Evolutionary conservation across 345 rosid species (phyloP).

Genomic region (Murraya koenigii): DNA sequence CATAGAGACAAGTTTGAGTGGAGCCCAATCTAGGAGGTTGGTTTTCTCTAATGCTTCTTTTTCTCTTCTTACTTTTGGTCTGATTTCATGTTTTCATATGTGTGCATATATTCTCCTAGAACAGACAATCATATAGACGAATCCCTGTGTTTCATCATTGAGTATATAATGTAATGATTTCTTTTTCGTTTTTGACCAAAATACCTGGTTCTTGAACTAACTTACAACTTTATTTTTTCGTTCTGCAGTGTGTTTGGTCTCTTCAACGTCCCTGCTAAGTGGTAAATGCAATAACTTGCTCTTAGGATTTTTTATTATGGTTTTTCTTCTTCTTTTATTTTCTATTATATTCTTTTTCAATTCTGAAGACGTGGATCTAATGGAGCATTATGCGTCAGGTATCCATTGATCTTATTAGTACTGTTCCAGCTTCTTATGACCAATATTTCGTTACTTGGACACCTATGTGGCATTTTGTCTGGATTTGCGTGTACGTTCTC

Average conservation of each 20-base stretch:
- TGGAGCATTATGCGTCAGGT: slow-evolving; percentile 47
- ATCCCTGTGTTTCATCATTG: neutral
- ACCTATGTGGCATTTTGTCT: slow-evolving; percentile 90
- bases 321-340: neutral
- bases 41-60: slow-evolving; percentile 19
- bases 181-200: neutral
- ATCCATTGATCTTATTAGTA: slow-evolving; percentile 77
- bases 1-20: slow-evolving; percentile 93
- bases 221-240: slow-evolving; percentile 5
- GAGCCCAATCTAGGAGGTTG: slow-evolving; percentile 84
- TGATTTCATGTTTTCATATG: neutral
- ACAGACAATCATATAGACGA: neutral
- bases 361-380: slow-evolving; percentile 8
- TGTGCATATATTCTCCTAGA: no score
- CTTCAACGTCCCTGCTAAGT: slow-evolving; percentile 89
- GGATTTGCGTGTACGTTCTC: slow-evolving; percentile 82
- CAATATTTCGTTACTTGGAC: slow-evolving; percentile 94
- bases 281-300: slow-evolving; percentile 45
- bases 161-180: neutral
- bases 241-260: slow-evolving; percentile 94
- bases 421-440: slow-evolving; percentile 86
- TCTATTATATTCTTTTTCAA: slow-evolving; percentile 4
- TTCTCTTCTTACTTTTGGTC: neutral
- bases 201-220: slow-evolving; percentile 10
- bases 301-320: slow-evolving; percentile 7